phyloP scores from a whole-genome alignment of 441 rosid species.

The Corymbia citriodora region DNA sequence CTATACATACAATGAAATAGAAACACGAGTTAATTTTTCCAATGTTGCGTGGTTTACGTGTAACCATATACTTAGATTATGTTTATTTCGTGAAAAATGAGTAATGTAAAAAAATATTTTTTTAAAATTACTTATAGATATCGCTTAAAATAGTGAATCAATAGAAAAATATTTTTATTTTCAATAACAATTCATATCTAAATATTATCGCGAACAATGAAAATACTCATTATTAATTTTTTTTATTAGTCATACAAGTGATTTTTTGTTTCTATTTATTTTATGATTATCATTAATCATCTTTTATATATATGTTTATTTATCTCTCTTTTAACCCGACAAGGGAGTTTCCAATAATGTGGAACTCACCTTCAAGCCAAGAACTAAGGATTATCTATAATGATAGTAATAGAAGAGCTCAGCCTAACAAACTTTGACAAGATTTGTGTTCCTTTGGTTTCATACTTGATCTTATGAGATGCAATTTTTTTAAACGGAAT shows the following conservation, averaged over 20 bases:
- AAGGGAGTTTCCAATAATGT: background rate
- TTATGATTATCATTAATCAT: background rate
- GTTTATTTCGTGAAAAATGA: background rate
- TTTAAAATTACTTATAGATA: fast-evolving
- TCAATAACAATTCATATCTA: background rate
- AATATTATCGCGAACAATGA: fast-evolving
- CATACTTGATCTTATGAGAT: background rate
- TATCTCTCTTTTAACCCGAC: background rate
- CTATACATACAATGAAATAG: background rate
- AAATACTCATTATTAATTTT: background rate
- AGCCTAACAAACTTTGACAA: background rate
- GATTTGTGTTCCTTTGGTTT: background rate
- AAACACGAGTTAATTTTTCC: background rate
- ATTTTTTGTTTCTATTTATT: background rate
- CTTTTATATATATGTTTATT: background rate
- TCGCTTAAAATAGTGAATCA: background rate
- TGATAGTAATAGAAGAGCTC: background rate
- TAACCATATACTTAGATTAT: too few species aligned
- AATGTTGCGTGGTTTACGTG: background rate
- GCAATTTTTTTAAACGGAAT: background rate
- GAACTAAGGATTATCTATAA: background rate
- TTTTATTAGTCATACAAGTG: background rate
- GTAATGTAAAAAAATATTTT: background rate
- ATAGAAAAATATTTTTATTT: background rate
- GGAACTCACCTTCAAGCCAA: background rate